These are phyloP conservation scores for Nitzschia palea DNA, from an alignment of 108 stramenopile species.

Conservation along the genomic window DNA sequence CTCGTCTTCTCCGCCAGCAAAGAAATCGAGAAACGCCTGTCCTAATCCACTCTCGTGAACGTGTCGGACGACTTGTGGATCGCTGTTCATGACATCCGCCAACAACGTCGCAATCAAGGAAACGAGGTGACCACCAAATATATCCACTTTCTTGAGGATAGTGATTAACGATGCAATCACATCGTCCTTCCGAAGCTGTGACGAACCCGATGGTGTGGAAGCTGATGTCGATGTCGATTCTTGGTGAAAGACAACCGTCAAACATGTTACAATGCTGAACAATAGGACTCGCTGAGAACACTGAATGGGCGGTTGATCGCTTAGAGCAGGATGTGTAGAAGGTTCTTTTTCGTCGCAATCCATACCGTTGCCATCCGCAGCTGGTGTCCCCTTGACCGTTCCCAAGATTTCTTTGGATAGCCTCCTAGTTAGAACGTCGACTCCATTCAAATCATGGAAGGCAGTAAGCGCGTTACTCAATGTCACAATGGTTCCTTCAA, in stretches of 20 bases:
- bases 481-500: slow-evolving; percentile 89
- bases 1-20: slow-evolving; percentile 30
- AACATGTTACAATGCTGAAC: slow-evolving; percentile 79
- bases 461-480: slow-evolving; percentile 79
- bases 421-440: slow-evolving; percentile 68
- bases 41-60: slow-evolving; percentile 82
- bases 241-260: slow-evolving; percentile 83
- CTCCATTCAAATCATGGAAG: slow-evolving; percentile 87
- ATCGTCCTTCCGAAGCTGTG: slow-evolving; percentile 63
- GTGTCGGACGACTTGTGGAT: slow-evolving; percentile 81
- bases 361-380: slow-evolving; percentile 14
- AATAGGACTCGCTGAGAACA: slow-evolving; percentile 72
- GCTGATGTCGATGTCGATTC: slow-evolving; percentile 51
- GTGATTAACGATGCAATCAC: slow-evolving; percentile 57
- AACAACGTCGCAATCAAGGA: slow-evolving; percentile 70
- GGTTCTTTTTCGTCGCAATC: slow-evolving; percentile 16
- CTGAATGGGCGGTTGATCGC: neutral
- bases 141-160: slow-evolving; percentile 62
- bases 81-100: slow-evolving; percentile 87
- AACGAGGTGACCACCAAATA: slow-evolving; percentile 77
- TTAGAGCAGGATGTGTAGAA: neutral
- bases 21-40: slow-evolving; percentile 65
- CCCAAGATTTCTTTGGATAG: slow-evolving; percentile 58
- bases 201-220: slow-evolving; percentile 44
- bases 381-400: neutral